Conservation (phyloP, 495 filamentous ascomycete species). For the Hypoxylon subgilvum region DNA sequence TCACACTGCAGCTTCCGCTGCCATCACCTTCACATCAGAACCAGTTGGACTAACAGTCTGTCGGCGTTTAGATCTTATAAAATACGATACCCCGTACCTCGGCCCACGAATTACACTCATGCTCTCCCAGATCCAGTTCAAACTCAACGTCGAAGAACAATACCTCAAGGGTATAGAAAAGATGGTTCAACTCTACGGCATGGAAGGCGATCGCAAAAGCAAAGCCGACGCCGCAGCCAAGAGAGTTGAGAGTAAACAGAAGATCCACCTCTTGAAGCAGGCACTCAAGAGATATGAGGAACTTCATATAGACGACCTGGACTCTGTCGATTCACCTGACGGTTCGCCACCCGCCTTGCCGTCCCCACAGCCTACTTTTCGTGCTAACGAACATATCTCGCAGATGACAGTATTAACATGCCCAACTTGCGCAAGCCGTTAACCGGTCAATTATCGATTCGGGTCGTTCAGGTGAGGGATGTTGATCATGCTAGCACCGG, state of each 20-base stretch:
- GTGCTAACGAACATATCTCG: slow-evolving; percentile 4
- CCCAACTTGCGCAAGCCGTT: slow-evolving; percentile 93
- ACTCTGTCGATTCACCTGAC: slow-evolving; percentile 79
- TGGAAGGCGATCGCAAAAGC: slow-evolving; percentile 98
- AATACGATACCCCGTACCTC: slow-evolving; percentile 94
- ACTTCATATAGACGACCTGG: slow-evolving; percentile 88
- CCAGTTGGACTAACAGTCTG: slow-evolving; percentile 24
- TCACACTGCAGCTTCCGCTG: neutral
- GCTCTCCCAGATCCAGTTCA: slow-evolving; percentile 98
- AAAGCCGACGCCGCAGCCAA: slow-evolving; percentile 87
- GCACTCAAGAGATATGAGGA: slow-evolving; percentile 96
- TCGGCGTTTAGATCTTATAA: slow-evolving; percentile 80
- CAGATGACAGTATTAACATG: slow-evolving; percentile 95
- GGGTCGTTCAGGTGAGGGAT: slow-evolving; percentile 86
- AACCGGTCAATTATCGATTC: slow-evolving; percentile 84
- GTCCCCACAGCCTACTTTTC: neutral
- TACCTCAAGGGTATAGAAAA: slow-evolving; percentile 99
- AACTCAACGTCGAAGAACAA: slow-evolving; percentile 97
- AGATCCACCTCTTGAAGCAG: slow-evolving; percentile 94
- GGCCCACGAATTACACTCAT: slow-evolving; percentile 98
- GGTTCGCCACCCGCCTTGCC: slow-evolving; percentile 56
- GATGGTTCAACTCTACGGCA: slow-evolving; percentile 97
- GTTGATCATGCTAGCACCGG: slow-evolving; percentile 91
- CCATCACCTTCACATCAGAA: neutral
- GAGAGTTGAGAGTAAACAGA: slow-evolving; percentile 93